phyloP scores from a whole-genome alignment of 768 basidiomycete species.

The Artomyces pyxidatus region DNA sequence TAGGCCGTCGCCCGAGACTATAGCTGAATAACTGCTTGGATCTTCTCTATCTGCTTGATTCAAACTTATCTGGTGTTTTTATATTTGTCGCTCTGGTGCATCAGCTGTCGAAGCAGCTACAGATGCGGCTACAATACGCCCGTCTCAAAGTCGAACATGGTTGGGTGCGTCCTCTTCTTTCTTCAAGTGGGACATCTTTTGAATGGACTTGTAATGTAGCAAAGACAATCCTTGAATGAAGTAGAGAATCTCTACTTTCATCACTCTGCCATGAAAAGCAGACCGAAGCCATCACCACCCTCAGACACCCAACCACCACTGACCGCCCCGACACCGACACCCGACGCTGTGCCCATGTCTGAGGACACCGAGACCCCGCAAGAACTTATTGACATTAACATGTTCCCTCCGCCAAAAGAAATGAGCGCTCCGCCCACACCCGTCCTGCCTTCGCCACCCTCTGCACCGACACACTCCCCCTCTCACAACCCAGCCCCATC shows the following conservation, averaged over 20 bases:
- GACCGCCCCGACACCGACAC: not conserved
- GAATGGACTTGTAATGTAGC: constrained; percentile 30
- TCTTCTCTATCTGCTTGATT: too few relatives aligned
- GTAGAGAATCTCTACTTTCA: constrained; percentile 77
- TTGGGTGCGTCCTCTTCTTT: constrained; percentile 46
- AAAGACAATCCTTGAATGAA: constrained; percentile 70
- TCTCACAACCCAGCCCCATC: not conserved
- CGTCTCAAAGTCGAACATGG: constrained; percentile 70
- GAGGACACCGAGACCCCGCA: too few relatives aligned
- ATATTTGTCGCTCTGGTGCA: too few relatives aligned
- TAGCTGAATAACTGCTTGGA: too few relatives aligned
- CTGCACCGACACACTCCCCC: not conserved
- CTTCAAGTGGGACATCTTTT: constrained; percentile 1
- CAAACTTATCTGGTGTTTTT: too few relatives aligned
- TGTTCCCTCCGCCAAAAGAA: not conserved
- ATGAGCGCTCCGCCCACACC: not conserved
- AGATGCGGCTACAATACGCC: constrained; percentile 68
- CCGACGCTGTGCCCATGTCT: too few relatives aligned
- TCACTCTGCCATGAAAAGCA: constrained; percentile 41
- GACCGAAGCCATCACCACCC: constrained; percentile 16
- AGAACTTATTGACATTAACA: not conserved
- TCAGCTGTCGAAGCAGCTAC: constrained; percentile 65
- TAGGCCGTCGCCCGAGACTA: too few relatives aligned
- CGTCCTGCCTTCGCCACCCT: not conserved
- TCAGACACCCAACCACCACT: too few relatives aligned